phyloP scores from a whole-genome alignment of 257 asterid species.

The Nyctanthes arbortristis region DNA sequence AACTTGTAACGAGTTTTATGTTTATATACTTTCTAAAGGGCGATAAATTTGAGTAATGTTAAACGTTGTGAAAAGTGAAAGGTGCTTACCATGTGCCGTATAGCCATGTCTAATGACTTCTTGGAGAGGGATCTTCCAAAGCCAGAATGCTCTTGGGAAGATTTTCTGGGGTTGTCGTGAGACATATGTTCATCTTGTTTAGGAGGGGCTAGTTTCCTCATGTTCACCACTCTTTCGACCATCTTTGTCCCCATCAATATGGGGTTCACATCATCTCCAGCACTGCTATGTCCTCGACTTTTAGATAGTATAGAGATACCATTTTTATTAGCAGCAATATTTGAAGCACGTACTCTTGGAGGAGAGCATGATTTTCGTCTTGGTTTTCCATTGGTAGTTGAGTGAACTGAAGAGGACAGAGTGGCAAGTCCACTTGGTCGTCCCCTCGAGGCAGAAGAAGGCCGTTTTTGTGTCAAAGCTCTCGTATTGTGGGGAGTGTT shows the following conservation, averaged over 20 bases:
- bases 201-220: slow-evolving; percentile 92
- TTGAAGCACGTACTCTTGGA: slow-evolving; percentile 39
- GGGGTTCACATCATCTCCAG: slow-evolving; percentile 70
- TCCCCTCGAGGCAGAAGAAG: slow-evolving; percentile 69
- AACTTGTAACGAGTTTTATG: background rate
- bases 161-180: slow-evolving; percentile 43
- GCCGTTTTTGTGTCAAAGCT: slow-evolving; percentile 47
- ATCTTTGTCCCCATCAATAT: slow-evolving; percentile 71
- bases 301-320: slow-evolving; percentile 40
- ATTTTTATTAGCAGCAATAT: slow-evolving; percentile 15
- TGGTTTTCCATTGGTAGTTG: slow-evolving; percentile 34
- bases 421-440: slow-evolving; percentile 34
- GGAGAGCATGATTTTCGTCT: slow-evolving; percentile 72
- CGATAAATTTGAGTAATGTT: background rate
- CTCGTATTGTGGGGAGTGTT: slow-evolving; percentile 37
- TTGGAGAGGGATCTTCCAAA: slow-evolving; percentile 84
- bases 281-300: slow-evolving; percentile 47
- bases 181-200: slow-evolving; percentile 45
- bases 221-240: slow-evolving; percentile 90
- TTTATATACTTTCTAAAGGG: background rate
- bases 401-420: slow-evolving; percentile 24
- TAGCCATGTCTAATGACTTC: slow-evolving; percentile 86
- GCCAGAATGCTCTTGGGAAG: slow-evolving; percentile 56
- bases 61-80: slow-evolving; percentile 1
- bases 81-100: slow-evolving; percentile 77